Evolutionary conservation across 306 rosid species (phyloP), one percentile per base, ranked within the genome.

Genomic region (Crataegus laevigata): DNA sequence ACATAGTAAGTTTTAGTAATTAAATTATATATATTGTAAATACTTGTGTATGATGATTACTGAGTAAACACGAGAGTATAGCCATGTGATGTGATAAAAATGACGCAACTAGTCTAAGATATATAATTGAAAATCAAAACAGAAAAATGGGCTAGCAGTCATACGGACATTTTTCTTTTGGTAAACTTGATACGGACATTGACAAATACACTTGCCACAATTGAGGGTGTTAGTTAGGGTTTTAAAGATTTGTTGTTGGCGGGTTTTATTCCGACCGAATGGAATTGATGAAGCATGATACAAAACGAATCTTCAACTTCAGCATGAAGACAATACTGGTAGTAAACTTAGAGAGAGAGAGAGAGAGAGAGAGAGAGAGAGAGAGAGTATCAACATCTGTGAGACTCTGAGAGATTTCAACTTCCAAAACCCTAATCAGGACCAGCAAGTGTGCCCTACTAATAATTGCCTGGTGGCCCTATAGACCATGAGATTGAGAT

Each of bases 211-310:
- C 17, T 47, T 5, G 54, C 21, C 5, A 47, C 54, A 47, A 47
- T 47, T 47, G 8, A 15, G 54, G 54, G 36, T 28, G 34, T 75
- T 58, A 29, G 81, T 80, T 73, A 55, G 79, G 75, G 79, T 74
- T 74, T 72, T 71, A 81, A 62, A 81, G 66, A 63, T 71, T 45
- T 77, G 58, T 62, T 26, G 77, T 73, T 86, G 87, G 89, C 77
- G 87, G 88, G 96, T 82, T 87, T 86, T 88, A 71, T 87, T 84
- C 90, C 91, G 94, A 88, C 96, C 91, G 81, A 75, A 69, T 82
- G 84, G 85, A 80, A 83, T 77, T 84, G 82, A 77, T 66, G 85
- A 82, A 79, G 79, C 76, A 71, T 21, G 12, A 77, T 50, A 72
- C 58, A 65, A 76, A 84, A 68, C 30, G 75, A 86, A 84, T 86